phyloP scores from a whole-genome alignment of 768 basidiomycete species.

The Boletellus sp. region DNA sequence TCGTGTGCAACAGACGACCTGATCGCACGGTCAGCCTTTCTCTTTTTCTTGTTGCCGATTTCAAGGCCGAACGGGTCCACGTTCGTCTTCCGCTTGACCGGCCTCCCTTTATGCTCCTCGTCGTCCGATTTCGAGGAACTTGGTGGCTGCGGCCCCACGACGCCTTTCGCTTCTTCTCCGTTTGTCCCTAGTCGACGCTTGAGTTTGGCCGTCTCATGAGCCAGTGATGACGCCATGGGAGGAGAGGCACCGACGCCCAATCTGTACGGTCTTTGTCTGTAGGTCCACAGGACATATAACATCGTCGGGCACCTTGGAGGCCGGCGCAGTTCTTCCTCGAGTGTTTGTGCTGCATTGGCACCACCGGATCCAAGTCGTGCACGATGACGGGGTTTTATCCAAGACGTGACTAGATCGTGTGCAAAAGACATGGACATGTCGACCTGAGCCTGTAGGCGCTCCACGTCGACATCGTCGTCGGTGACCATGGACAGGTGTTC shows the following conservation, averaged over 20 bases:
- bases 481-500: conserved; percentile 5
- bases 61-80: conserved; percentile 52
- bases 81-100: conserved; percentile 57
- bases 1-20: not conserved
- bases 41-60: conserved; percentile 42
- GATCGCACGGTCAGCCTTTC: conserved; percentile 30
- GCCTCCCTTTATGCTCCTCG: conserved; percentile 54
- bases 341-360: conserved; percentile 45
- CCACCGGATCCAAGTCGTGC: conserved; percentile 32
- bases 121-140: conserved; percentile 35
- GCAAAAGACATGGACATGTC: conserved; percentile 77
- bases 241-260: conserved; percentile 72
- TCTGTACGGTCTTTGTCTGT: conserved; percentile 34
- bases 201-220: conserved; percentile 58
- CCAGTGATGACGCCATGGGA: conserved; percentile 43
- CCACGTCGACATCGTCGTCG: conserved; percentile 61
- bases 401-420: conserved; percentile 69
- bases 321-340: conserved; percentile 63
- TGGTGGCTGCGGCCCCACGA: conserved; percentile 32
- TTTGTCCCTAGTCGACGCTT: conserved; percentile 54
- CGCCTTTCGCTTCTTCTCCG: conserved; percentile 44
- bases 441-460: conserved; percentile 76
- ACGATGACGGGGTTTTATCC: conserved; percentile 59
- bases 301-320: conserved; percentile 55
- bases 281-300: not conserved